A percentile compares a stretch with the other conserved stretches of the same genome.
These are phyloP conservation scores for Apiosordaria backusii DNA, from an alignment of 495 filamentous ascomycete species.

Conservation along the genomic window DNA sequence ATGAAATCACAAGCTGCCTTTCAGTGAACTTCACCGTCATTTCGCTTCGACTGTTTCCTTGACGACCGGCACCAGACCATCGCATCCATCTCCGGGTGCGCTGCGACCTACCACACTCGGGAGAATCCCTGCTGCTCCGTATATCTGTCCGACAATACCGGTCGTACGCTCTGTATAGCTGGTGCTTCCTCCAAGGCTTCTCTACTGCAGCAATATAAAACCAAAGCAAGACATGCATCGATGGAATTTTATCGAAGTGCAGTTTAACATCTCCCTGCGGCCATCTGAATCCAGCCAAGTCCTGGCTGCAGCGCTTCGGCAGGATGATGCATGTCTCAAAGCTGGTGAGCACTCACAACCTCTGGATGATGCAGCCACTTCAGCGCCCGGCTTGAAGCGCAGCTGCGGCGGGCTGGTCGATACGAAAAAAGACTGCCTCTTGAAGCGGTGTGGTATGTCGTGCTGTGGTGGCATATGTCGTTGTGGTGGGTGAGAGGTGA, in stretches of 20 bases:
- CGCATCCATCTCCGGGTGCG: background rate
- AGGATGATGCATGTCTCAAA: slow-evolving; percentile 30
- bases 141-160: background rate
- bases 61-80: slow-evolving; percentile 8
- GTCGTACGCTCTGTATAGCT: background rate
- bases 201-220: background rate
- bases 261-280: slow-evolving; percentile 18
- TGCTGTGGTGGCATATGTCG: background rate
- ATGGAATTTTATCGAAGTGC: slow-evolving; percentile 7
- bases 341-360: slow-evolving; percentile 16
- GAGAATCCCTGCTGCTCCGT: slow-evolving; percentile 1
- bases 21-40: slow-evolving; percentile 23
- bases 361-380: slow-evolving; percentile 15
- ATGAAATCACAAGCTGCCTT: slow-evolving; percentile 3
- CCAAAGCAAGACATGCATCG: background rate
- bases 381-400: slow-evolving; percentile 7
- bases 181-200: background rate
- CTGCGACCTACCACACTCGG: slow-evolving; percentile 4
- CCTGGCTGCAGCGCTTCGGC: slow-evolving; percentile 24
- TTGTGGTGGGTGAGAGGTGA: background rate
- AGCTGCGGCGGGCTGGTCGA: slow-evolving; percentile 2
- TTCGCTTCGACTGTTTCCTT: slow-evolving; percentile 19
- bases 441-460: background rate
- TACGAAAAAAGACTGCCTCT: slow-evolving; percentile 9
- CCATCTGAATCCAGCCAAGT: background rate